Conservation (phyloP, 169 alveolate genomes). For the Cryptosporidium ryanae region DNA sequence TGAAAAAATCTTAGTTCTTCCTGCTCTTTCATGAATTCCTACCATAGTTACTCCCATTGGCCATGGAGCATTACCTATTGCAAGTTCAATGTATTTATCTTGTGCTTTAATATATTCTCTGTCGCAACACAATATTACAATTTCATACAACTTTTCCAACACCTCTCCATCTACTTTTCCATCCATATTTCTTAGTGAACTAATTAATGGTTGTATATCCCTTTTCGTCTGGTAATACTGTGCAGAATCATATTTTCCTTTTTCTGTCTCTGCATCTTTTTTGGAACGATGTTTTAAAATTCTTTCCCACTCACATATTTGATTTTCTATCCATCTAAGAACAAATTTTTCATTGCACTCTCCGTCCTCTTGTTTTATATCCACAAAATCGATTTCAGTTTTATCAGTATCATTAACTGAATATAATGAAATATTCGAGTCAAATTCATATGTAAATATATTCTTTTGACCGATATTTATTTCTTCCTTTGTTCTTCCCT, state of each 20-base stretch:
- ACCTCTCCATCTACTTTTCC: conserved; percentile 76
- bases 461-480: conserved; percentile 72
- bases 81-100: conserved; percentile 90
- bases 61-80: conserved; percentile 95
- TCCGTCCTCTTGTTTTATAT: conserved; percentile 69
- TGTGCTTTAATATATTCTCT: conserved; percentile 89
- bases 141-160: conserved; percentile 78
- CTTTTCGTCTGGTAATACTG: conserved; percentile 82
- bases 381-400: conserved; percentile 39
- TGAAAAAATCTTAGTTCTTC: conserved; percentile 88
- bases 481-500: conserved; percentile 69
- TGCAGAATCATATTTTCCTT: conserved; percentile 79
- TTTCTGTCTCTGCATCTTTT: conserved; percentile 78
- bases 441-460: conserved; percentile 55
- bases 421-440: conserved; percentile 75
- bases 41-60: conserved; percentile 96
- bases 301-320: conserved; percentile 85
- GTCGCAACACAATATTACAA: conserved; percentile 84
- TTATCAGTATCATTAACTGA: conserved; percentile 76
- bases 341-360: conserved; percentile 82
- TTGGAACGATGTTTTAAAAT: conserved; percentile 75
- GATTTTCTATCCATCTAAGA: conserved; percentile 84
- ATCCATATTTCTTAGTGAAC: conserved; percentile 76
- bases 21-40: conserved; percentile 95
- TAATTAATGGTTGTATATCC: conserved; percentile 84